These are phyloP conservation scores for Tremellales sp. DNA, from an alignment of 1,284 basidiomycete genomes.

Conservation along the genomic window DNA sequence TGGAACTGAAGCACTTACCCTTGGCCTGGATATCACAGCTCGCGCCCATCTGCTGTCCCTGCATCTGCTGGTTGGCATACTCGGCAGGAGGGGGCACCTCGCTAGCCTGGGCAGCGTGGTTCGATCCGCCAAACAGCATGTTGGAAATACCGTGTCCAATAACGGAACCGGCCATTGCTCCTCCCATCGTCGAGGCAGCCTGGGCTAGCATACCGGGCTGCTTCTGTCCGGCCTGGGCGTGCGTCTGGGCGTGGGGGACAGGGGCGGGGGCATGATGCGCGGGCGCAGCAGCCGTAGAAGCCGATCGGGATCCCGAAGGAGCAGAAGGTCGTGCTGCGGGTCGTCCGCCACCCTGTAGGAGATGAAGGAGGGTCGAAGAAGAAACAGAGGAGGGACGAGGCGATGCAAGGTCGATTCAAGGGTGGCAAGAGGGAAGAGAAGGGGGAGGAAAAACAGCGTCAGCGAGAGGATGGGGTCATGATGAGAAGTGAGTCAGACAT, in stretches of 20 bases:
- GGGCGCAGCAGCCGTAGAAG: slow-evolving; percentile 33
- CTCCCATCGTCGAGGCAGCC: slow-evolving; percentile 56
- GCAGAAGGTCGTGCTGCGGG: slow-evolving; percentile 37
- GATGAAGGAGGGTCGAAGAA: slow-evolving; percentile 1
- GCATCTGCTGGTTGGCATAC: slow-evolving; percentile 36
- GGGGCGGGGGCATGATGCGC: slow-evolving; percentile 18
- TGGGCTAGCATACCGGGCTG: slow-evolving; percentile 45
- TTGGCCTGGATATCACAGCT: slow-evolving; percentile 56
- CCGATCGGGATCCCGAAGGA: slow-evolving; percentile 28
- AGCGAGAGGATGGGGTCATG: not conserved
- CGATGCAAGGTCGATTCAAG: slow-evolving; percentile 7
- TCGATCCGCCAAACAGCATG: slow-evolving; percentile 55
- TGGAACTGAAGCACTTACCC: slow-evolving; percentile 39
- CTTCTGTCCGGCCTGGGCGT: slow-evolving; percentile 18
- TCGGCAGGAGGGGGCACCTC: slow-evolving; percentile 42
- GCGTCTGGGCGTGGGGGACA: slow-evolving; percentile 18
- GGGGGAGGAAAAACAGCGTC: not conserved
- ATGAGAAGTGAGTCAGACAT: not conserved
- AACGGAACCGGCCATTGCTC: slow-evolving; percentile 53
- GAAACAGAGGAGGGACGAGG: not conserved
- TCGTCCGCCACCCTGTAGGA: slow-evolving; percentile 17
- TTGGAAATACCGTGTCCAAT: slow-evolving; percentile 56
- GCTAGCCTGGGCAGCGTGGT: slow-evolving; percentile 34
- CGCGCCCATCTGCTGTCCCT: slow-evolving; percentile 35
- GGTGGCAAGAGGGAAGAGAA: slow-evolving; percentile 11